Conservation (phyloP, 345 rosid genomes). For the Acer saccharum region DNA sequence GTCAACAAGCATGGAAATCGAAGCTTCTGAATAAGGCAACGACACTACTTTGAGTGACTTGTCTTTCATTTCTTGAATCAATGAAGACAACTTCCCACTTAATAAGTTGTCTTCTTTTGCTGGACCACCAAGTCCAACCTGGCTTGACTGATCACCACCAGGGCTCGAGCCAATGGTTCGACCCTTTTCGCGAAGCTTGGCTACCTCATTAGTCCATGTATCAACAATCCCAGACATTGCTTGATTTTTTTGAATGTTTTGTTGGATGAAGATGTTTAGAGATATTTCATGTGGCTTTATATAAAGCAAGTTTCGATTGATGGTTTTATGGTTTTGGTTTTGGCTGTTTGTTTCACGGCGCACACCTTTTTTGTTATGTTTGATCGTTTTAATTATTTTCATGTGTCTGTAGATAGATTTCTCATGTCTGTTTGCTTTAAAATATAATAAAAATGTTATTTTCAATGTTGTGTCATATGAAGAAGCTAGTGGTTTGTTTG, state of each 20-base stretch:
- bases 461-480: too few species aligned
- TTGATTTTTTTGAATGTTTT: background rate
- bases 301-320: background rate
- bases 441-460: too few species aligned
- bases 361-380: background rate
- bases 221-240: slow-evolving; percentile 52
- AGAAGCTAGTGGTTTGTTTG: too few species aligned
- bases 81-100: slow-evolving; percentile 17
- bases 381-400: background rate
- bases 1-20: slow-evolving; percentile 34
- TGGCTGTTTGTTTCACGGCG: background rate
- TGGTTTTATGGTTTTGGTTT: background rate
- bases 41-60: background rate
- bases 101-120: slow-evolving; percentile 1
- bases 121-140: slow-evolving; percentile 11
- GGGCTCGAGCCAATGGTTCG: slow-evolving; percentile 22
- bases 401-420: background rate
- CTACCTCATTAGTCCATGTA: slow-evolving; percentile 42
- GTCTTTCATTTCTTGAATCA: slow-evolving; percentile 7
- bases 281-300: background rate
- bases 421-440: background rate
- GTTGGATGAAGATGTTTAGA: background rate
- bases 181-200: slow-evolving; percentile 21
- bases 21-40: slow-evolving; percentile 25
- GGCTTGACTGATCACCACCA: slow-evolving; percentile 1